Evolutionary conservation across 768 basidiomycete genomes (phyloP), one percentile per base, ranked within the genome.

Genomic region (Vishniacozyma victoriae): DNA sequence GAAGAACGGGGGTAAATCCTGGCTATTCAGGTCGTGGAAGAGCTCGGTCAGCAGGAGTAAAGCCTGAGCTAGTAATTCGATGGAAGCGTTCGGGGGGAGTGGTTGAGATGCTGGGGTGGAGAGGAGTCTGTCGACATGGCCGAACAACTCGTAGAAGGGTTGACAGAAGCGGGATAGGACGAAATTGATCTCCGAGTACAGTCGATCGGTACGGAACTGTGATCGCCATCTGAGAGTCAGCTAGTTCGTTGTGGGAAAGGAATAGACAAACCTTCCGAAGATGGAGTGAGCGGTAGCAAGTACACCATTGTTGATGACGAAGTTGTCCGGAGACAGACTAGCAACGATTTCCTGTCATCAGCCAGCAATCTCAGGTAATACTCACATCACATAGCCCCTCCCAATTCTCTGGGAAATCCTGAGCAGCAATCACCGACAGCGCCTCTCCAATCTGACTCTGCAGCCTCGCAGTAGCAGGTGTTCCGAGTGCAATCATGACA

Each of bases 261-360:
- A 14, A 27, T 22, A 5, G 9, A 37, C 72, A 36, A 22, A 72
- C 74, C 73, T 57, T 46, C 68, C 80, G 75, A 96, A 97, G 62
- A 99, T 96, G 31, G 89, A 92, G 70, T 96, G 95, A 0, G 91
- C 91, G 0, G 91, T 91, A 65, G 95, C 82, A 36, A 99, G 78
- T 7, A 99, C 87, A 40, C 86, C 87, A 19, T 92, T 76, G 70
- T 95, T 97, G 55, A 87, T 71, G 50, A 83, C 82, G 66, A 88
- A 92, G 60, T 93, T 82, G 2, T 83, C 79, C 3, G 76, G 74
- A 2, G 88, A 89, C 13, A 97, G 78, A 27, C 87, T 89, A 16
- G 73, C 69, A 16, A 93, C 86, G 37, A 99, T 82, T 86, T 91
- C 88, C 91, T 95, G 9, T 22, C 15, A 31, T 29, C 15, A 47